These are phyloP conservation scores for Cyclaneusma minus DNA, from an alignment of 2,329 filamentous ascomycete species.

Conservation along the genomic window DNA sequence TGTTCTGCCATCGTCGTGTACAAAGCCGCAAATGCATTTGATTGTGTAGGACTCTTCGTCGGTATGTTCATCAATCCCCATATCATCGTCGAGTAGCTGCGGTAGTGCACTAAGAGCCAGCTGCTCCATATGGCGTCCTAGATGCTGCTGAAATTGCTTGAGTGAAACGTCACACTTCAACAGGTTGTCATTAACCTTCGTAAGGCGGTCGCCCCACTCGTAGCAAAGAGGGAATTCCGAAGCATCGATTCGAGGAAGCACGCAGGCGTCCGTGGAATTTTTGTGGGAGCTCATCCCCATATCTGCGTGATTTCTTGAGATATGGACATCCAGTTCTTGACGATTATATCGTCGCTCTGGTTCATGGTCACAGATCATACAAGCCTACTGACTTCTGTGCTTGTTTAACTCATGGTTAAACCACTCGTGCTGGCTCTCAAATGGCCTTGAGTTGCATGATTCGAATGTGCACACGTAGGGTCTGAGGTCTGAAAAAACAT, in stretches of 20 bases:
- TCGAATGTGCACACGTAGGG: constrained; percentile 21
- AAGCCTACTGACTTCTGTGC: constrained; percentile 16
- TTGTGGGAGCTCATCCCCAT: constrained; percentile 4
- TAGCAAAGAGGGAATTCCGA: constrained; percentile 17
- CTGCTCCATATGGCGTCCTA: constrained; percentile 12
- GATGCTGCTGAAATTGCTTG: constrained; percentile 9
- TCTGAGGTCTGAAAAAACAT: constrained; percentile 20
- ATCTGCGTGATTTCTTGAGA: constrained; percentile 6
- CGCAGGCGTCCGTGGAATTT: constrained; percentile 5
- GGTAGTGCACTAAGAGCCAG: constrained; percentile 11
- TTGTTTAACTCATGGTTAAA: constrained; percentile 18
- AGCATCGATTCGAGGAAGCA: constrained; percentile 8
- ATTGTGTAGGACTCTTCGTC: constrained; percentile 83
- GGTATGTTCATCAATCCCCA: no score
- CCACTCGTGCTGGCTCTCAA: constrained; percentile 16
- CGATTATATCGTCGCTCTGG: no score
- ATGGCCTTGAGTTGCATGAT: constrained; percentile 16
- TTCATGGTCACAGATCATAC: constrained; percentile 8
- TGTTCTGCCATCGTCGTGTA: constrained; percentile 93
- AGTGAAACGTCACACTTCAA: constrained; percentile 6
- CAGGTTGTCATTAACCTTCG: constrained; percentile 4
- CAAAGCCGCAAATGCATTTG: constrained; percentile 90
- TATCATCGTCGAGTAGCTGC: no score
- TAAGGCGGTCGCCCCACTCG: constrained; percentile 12
- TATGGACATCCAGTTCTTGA: no score